Evolutionary conservation across 2,329 filamentous ascomycete genomes (phyloP).

Genomic region (Dactylellina drechsleri): DNA sequence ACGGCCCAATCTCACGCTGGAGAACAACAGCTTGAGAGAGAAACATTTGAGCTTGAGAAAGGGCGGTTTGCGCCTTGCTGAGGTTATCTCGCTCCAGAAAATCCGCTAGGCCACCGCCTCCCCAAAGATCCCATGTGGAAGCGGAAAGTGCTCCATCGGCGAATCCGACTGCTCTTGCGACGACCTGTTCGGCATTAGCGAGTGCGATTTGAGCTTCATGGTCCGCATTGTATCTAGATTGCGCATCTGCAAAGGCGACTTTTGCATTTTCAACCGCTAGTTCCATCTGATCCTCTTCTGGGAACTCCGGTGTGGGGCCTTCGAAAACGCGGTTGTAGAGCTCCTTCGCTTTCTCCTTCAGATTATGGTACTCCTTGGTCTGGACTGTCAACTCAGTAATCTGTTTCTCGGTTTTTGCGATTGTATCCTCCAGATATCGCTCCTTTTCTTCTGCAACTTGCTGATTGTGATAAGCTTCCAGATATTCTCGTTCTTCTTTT

Average conservation of each 20-base stretch:
- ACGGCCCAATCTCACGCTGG: slow-evolving; percentile 61
- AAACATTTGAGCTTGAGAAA: slow-evolving; percentile 63
- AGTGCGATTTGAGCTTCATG: slow-evolving; percentile 63
- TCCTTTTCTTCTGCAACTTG: slow-evolving; percentile 64
- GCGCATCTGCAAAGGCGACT: slow-evolving; percentile 62
- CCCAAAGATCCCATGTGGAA: slow-evolving; percentile 67
- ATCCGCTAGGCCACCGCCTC: slow-evolving; percentile 62
- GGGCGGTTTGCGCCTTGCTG: slow-evolving; percentile 64
- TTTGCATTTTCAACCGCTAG: slow-evolving; percentile 60
- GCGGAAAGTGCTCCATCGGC: slow-evolving; percentile 63
- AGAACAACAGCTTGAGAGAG: slow-evolving; percentile 63
- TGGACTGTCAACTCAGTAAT: slow-evolving; percentile 61
- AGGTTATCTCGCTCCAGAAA: slow-evolving; percentile 69
- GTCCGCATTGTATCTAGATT: slow-evolving; percentile 62
- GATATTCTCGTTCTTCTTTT: slow-evolving; percentile 69
- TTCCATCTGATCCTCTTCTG: slow-evolving; percentile 67
- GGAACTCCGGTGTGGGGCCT: slow-evolving; percentile 67
- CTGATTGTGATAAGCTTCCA: slow-evolving; percentile 66
- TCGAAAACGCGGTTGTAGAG: slow-evolving; percentile 69
- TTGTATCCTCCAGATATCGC: slow-evolving; percentile 62
- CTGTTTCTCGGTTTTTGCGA: slow-evolving; percentile 62
- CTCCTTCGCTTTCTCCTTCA: slow-evolving; percentile 64
- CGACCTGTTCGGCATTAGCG: slow-evolving; percentile 60
- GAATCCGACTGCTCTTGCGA: slow-evolving; percentile 62
- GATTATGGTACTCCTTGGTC: slow-evolving; percentile 62